Evolutionary conservation across 208 protist species (phyloP), one percentile per base, ranked within the genome.

Genomic region (Crithidia fasciculata): DNA sequence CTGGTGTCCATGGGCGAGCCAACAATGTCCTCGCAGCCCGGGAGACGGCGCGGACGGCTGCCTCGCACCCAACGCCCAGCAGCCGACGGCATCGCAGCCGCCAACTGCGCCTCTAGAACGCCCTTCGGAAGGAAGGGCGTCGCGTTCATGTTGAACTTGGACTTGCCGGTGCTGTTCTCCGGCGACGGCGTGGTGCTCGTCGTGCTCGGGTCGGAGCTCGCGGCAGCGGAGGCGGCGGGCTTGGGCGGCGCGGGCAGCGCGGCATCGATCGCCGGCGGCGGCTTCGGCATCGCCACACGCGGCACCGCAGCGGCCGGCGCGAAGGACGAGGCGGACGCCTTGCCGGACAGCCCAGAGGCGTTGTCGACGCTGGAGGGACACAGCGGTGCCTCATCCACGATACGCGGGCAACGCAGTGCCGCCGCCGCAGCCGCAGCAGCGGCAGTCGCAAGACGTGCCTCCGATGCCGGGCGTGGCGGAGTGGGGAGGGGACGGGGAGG

Each of bases 91-190:
- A 5, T 47, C 13, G 55, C 60, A 4, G 65, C 57, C 28, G 55
- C 54, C 43, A 69, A 16, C 63, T 76, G 72, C 55, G 72, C 72
- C 4, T 49, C 63, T 18, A 78, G 59, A 49, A 69, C 59, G 28
- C 67, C 69, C 67, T 73, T 69, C 4, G 60, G 67, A 8, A 64
- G 37, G 19, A 69, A 74, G 5, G 66, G 60, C 5, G 53, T n/a
- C 5, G 67, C 60, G 19, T 65, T 74, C 60, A 69, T 58, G 47
- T 65, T 79, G 74, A 73, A 69, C 52, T 74, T 44, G 13, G 59
- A 72, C 28, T 55, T 62, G 13, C 18, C 19, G 64, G 62, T 66
- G 72, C 64, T 63, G 66, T 40, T 73, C 57, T 72, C 67, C 56
- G 67, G 67, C 19, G 58, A 72, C 0, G 65, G 54, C 16, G 55